phyloP scores from a whole-genome alignment of 257 asterid genomes.

The Ligustrum vulgare region DNA sequence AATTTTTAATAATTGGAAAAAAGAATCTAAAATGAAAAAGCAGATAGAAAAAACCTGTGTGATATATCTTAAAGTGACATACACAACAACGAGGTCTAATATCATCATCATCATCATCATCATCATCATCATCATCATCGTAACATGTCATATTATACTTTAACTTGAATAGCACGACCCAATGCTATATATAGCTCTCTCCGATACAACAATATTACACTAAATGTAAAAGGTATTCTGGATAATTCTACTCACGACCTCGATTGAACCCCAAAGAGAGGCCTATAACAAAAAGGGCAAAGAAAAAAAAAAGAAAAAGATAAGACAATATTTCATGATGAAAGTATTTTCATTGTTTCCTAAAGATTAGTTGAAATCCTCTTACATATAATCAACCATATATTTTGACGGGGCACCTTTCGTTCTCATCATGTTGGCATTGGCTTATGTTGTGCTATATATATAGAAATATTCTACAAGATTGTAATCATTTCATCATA shows the following conservation, averaged over 20 bases:
- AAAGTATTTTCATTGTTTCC: not conserved
- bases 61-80: no score
- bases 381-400: not conserved
- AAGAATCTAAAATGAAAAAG: constrained; percentile 5
- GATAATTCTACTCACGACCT: not conserved
- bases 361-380: not conserved
- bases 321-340: not conserved
- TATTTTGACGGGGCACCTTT: not conserved
- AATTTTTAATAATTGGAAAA: not conserved
- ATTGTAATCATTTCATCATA: not conserved
- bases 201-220: no score
- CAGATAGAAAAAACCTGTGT: no score
- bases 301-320: not conserved
- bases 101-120: no score
- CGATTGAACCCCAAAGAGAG: not conserved
- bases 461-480: not conserved
- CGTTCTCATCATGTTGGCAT: not conserved
- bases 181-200: not conserved
- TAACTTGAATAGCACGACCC: not conserved
- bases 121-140: no score
- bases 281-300: not conserved
- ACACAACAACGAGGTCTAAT: not conserved
- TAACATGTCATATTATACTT: no score
- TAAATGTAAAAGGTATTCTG: not conserved
- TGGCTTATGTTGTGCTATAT: not conserved